Percentiles rank a stretch among this genome's conserved stretches.
These are phyloP conservation scores for Pseudocercospora eumusae DNA, from an alignment of 2,329 filamentous ascomycete genomes.

Conservation along the genomic window DNA sequence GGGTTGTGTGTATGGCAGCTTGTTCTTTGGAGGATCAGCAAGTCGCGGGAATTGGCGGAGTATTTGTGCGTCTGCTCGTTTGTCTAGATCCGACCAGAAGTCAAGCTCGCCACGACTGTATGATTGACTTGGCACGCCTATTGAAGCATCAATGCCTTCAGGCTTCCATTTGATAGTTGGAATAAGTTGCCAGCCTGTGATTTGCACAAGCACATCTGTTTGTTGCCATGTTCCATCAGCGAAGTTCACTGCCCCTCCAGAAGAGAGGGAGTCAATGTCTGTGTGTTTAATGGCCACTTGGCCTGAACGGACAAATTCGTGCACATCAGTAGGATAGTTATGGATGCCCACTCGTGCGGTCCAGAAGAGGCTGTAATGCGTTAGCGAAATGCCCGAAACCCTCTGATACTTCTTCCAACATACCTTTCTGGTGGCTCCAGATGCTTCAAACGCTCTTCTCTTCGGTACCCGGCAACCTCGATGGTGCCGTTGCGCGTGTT, in stretches of 20 bases:
- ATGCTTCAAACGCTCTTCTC: conserved; percentile 43
- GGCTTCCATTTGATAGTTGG: conserved; percentile 49
- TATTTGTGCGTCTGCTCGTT: conserved; percentile 17
- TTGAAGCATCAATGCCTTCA: conserved; percentile 11
- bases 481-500: conserved; percentile 57
- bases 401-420: no score
- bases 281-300: conserved; percentile 57
- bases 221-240: conserved; percentile 35
- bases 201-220: conserved; percentile 56
- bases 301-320: conserved; percentile 56
- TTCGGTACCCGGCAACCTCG: conserved; percentile 48
- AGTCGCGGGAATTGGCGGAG: conserved; percentile 18
- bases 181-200: conserved; percentile 58
- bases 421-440: conserved; percentile 40
- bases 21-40: conserved; percentile 9
- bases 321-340: conserved; percentile 59
- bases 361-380: conserved; percentile 46
- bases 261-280: conserved; percentile 47
- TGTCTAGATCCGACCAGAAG: conserved; percentile 15
- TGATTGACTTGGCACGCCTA: conserved; percentile 17
- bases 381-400: background rate
- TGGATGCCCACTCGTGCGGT: conserved; percentile 60
- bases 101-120: conserved; percentile 12
- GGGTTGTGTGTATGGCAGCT: conserved; percentile 18
- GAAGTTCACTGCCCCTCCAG: conserved; percentile 9